phyloP scores from a whole-genome alignment of 768 basidiomycete species.

The Phlegmacium glaucopus region DNA sequence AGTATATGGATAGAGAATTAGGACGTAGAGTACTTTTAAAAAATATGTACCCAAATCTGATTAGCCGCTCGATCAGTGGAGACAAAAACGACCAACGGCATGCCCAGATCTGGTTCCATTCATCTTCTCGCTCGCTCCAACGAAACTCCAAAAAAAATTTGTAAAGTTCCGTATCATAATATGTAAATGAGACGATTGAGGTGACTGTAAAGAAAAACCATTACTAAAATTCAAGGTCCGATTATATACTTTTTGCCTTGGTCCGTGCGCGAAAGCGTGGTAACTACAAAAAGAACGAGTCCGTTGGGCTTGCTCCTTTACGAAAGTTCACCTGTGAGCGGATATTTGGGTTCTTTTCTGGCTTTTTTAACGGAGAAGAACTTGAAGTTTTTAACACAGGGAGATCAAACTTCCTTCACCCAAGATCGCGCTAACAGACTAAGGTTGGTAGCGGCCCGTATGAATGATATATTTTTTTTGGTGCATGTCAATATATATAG shows the following conservation, averaged over 20 bases:
- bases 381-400: conserved; percentile 58
- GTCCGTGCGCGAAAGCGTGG: conserved; percentile 25
- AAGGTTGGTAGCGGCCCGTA: conserved; percentile 63
- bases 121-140: conserved; percentile 45
- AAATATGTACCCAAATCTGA: conserved; percentile 60
- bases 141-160: conserved; percentile 12
- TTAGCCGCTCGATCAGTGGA: conserved; percentile 59
- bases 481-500: neutral
- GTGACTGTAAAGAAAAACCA: conserved; percentile 29
- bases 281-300: conserved; percentile 16
- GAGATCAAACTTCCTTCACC: conserved; percentile 55
- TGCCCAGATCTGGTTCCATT: conserved; percentile 60
- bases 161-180: conserved; percentile 7
- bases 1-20: neutral
- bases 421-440: conserved; percentile 59
- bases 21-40: neutral
- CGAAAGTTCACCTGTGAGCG: conserved; percentile 74
- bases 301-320: conserved; percentile 20
- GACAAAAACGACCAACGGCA: conserved; percentile 50
- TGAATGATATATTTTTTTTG: conserved; percentile 40
- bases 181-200: conserved; percentile 24
- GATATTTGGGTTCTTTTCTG: conserved; percentile 67
- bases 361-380: conserved; percentile 32
- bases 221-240: conserved; percentile 14
- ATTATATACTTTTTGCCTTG: conserved; percentile 15